Base-by-base conservation (phyloP, 306 rosid species). In the Echinosophora koreensis region DNA sequence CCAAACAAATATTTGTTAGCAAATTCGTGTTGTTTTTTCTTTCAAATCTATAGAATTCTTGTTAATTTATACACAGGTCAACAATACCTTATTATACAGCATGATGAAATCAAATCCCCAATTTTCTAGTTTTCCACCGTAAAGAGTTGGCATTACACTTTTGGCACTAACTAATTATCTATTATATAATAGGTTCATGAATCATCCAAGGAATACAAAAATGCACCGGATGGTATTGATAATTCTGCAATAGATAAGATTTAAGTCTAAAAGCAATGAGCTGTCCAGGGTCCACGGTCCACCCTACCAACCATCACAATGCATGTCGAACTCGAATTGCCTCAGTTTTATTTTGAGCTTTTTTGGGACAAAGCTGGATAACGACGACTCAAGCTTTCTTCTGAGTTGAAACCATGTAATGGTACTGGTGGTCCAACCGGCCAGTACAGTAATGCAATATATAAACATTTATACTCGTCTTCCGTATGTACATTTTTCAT, bases 141-240 rank as follows among this genome's bases (percentile, higher is more conserved):
- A 30, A 30, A 30, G 32, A 30, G 0, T 1, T 22, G 22, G 32
- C 2, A 30, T 30, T 30, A 2, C 32, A 30, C 32, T 30, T 30
- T 39, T 41, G 47, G 47, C 8, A 8, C 47, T 41, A 7, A 55
- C 3, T 17, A 55, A 4, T 18, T 10, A 12, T 14, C 52, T 9
- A 57, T 22, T 57, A 3, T 37, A 22, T 57, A 15, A 11, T 8
- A 7, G 1, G 63, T 4, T 27, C 13, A 8, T 55, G 1, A 52
- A 5, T 68, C 46, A 77, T 68, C 63, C 76, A 68, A 34, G 59
- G 59, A 17, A 5, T 58, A 14, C 42, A 34, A 22, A 68, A 9
- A 22, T 37, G 39, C 44, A 22, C 13, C 0, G 1, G 32, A 35
- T 8, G 11, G 32, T 6, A 28, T 16, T 16, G 38, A 15, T 54